A percentile compares a stretch with the other conserved stretches of the same genome.
These are phyloP conservation scores for Aspergillus sp. DNA, from an alignment of 2,329 filamentous ascomycete genomes.

Conservation along the genomic window DNA sequence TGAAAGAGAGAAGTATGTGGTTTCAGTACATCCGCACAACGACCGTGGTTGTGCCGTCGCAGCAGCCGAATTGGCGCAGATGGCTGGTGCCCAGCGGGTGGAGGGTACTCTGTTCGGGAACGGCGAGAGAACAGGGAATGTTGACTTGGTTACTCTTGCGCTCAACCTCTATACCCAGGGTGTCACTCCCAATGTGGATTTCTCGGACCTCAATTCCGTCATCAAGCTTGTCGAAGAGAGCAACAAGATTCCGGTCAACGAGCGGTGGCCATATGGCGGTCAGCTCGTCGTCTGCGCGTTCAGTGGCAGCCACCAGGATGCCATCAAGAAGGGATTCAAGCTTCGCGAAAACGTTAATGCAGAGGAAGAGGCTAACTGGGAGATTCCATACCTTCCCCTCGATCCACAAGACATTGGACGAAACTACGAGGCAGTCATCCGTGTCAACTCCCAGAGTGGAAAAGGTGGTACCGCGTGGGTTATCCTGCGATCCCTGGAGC, in stretches of 20 bases:
- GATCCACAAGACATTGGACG: constrained; percentile 90
- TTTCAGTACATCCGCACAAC: constrained; percentile 90
- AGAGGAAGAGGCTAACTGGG: constrained; percentile 66
- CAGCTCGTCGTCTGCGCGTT: constrained; percentile 89
- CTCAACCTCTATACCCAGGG: constrained; percentile 95
- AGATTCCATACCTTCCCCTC: constrained; percentile 83
- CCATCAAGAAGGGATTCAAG: constrained; percentile 81
- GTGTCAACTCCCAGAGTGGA: constrained; percentile 92
- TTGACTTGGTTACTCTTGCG: constrained; percentile 85
- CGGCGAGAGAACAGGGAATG: constrained; percentile 90
- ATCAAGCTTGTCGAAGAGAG: constrained; percentile 85
- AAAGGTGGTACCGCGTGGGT: constrained; percentile 95
- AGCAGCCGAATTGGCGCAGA: constrained; percentile 84
- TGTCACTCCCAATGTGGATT: constrained; percentile 75
- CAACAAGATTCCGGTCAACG: constrained; percentile 91
- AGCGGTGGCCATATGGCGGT: constrained; percentile 81
- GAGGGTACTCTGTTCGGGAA: constrained; percentile 93
- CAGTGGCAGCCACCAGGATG: constrained; percentile 86
- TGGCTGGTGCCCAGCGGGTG: constrained; percentile 90
- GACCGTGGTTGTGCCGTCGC: constrained; percentile 85
- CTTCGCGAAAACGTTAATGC: constrained; percentile 54
- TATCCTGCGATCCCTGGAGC: constrained; percentile 76
- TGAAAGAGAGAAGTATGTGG: constrained; percentile 76
- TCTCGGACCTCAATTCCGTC: constrained; percentile 76
- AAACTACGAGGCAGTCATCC: constrained; percentile 96